phyloP scores from a whole-genome alignment of 2,329 filamentous ascomycete genomes.

The Aspergillus neoniger region DNA sequence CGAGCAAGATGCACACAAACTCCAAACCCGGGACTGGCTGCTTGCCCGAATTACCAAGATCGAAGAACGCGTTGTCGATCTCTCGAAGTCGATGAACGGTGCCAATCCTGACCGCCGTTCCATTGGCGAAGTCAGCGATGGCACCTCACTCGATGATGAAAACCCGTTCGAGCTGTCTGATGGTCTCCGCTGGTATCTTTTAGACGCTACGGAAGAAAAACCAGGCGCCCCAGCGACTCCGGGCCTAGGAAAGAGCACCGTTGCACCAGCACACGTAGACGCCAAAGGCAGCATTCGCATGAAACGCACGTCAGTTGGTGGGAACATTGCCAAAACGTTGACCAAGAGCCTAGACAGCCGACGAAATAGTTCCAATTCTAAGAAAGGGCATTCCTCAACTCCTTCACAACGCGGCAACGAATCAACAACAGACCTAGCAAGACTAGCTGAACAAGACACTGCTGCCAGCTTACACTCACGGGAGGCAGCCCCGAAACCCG shows the following conservation, averaged over 20 bases:
- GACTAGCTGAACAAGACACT: conserved; percentile 39
- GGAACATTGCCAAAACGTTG: conserved; percentile 73
- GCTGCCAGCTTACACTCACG: conserved; percentile 31
- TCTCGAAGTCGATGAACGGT: conserved; percentile 73
- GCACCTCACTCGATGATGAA: conserved; percentile 72
- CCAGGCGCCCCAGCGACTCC: conserved; percentile 88
- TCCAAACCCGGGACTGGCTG: conserved; percentile 90
- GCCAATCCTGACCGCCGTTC: conserved; percentile 55
- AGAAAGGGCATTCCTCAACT: conserved; percentile 59
- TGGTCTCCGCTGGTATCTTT: conserved; percentile 91
- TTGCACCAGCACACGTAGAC: conserved; percentile 83
- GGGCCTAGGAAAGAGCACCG: conserved; percentile 86
- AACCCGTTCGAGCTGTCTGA: conserved; percentile 97
- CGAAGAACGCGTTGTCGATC: conserved; percentile 89
- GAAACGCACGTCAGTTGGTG: conserved; percentile 60
- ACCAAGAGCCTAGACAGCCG: conserved; percentile 90
- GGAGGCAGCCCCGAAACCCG: conserved; percentile 45
- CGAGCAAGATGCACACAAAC: conserved; percentile 84
- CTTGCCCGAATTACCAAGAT: conserved; percentile 88
- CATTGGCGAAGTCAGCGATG: conserved; percentile 54
- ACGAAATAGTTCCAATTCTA: conserved; percentile 82
- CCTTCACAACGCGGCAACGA: conserved; percentile 36
- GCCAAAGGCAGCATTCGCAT: conserved; percentile 69
- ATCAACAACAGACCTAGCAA: conserved; percentile 38
- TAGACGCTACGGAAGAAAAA: conserved; percentile 93